Conservation (phyloP, 164 flowering plant species). For the Hamamelis virginiana region DNA sequence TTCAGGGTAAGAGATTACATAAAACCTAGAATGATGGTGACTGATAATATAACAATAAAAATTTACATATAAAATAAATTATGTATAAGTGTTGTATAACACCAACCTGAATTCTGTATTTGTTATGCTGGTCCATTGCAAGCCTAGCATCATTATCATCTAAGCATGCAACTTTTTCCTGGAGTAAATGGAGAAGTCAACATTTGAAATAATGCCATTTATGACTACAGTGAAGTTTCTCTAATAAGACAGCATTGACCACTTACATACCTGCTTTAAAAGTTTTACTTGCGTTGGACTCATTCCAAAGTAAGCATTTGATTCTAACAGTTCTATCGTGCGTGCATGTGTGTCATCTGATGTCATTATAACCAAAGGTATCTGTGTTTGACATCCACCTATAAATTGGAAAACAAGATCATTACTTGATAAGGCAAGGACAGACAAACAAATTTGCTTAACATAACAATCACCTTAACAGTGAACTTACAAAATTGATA, state of each 20-base stretch:
- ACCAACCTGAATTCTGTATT: conserved; percentile 82
- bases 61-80: not conserved
- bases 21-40: not conserved
- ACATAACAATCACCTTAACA: not conserved
- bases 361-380: conserved; percentile 94
- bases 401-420: conserved; percentile 14
- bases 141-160: conserved; percentile 95
- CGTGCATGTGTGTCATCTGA: conserved; percentile 95
- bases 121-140: conserved; percentile 78
- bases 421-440: not conserved
- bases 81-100: not conserved
- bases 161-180: conserved; percentile 99
- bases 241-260: not conserved
- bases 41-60: not conserved
- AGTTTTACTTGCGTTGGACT: conserved; percentile 76
- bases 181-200: conserved; percentile 13
- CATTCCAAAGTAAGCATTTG: conserved; percentile 96
- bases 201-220: not conserved
- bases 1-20: not conserved
- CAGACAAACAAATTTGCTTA: not conserved
- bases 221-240: not conserved
- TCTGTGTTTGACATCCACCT: conserved; percentile 55
- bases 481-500: not conserved
- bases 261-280: conserved; percentile 76
- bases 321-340: conserved; percentile 65